Conservation (phyloP, 2,329 filamentous ascomycete genomes). For the Fusarium oxysporum region DNA sequence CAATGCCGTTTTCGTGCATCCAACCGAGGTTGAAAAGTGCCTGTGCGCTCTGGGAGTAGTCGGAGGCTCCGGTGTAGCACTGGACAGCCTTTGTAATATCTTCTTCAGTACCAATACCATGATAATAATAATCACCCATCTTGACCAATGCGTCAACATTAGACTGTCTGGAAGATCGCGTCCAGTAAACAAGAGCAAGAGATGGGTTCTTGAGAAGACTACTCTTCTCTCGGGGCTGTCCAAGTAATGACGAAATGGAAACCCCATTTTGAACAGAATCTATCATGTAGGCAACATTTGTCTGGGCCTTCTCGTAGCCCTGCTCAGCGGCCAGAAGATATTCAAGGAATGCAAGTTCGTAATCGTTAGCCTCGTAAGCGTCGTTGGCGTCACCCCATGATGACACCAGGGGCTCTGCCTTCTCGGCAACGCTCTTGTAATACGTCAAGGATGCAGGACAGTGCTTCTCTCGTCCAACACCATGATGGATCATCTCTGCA, state of each 20-base stretch:
- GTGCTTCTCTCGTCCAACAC: conserved; percentile 81
- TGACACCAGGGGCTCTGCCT: conserved; percentile 77
- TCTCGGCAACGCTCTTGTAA: conserved; percentile 84
- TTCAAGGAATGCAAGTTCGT: conserved; percentile 81
- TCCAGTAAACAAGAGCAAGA: conserved; percentile 92
- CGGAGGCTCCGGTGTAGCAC: conserved; percentile 92
- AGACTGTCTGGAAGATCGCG: conserved; percentile 88
- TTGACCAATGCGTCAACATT: conserved; percentile 97
- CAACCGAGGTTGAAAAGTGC: conserved; percentile 97
- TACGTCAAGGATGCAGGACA: conserved; percentile 83
- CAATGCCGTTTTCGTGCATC: conserved; percentile 99
- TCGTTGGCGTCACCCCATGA: conserved; percentile 86
- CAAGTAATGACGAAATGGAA: conserved; percentile 57
- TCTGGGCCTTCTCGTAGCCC: conserved; percentile 89
- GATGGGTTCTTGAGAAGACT: conserved; percentile 63
- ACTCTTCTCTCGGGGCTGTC: conserved; percentile 52
- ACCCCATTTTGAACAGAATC: conserved; percentile 73
- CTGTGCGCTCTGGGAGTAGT: conserved; percentile 91
- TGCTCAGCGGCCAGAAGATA: conserved; percentile 93
- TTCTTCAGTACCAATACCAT: conserved; percentile 77
- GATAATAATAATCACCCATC: conserved; percentile 97
- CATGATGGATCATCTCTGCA: conserved; percentile 85
- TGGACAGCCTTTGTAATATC: conserved; percentile 89
- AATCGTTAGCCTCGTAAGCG: conserved; percentile 82
- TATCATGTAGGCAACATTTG: conserved; percentile 88